phyloP scores from a whole-genome alignment of 2,329 filamentous ascomycete genomes.

The Ophiostoma perfectum region DNA sequence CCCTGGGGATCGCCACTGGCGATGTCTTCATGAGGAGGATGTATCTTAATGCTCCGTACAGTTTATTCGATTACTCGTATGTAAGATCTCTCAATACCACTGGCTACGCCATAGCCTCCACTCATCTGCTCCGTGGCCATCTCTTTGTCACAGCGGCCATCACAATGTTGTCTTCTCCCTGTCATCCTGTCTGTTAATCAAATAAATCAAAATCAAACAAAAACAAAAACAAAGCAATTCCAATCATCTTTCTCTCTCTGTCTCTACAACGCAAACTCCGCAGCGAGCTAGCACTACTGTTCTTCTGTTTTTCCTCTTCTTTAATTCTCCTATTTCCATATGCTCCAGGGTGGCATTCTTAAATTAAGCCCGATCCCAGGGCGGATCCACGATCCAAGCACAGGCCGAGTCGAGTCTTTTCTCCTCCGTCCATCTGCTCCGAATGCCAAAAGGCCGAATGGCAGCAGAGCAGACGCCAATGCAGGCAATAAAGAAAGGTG shows the following conservation, averaged over 20 bases:
- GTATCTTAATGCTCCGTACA: neutral
- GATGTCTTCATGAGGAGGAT: neutral
- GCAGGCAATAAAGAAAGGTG: neutral
- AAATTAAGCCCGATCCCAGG: slow-evolving; percentile 4
- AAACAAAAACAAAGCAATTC: too few relatives aligned
- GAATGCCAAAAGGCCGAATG: too few relatives aligned
- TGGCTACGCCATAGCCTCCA: neutral
- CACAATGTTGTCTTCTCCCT: neutral
- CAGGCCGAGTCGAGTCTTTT: too few relatives aligned
- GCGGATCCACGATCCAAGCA: slow-evolving; percentile 11
- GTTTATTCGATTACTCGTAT: too few relatives aligned
- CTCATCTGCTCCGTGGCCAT: neutral
- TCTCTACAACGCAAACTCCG: too few relatives aligned
- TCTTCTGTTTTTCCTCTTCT: neutral
- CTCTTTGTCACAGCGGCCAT: slow-evolving; percentile 1
- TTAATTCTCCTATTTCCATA: neutral
- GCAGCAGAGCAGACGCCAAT: too few relatives aligned
- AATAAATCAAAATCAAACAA: too few relatives aligned
- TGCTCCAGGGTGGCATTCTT: neutral
- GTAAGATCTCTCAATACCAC: too few relatives aligned
- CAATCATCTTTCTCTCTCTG: neutral
- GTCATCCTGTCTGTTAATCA: too few relatives aligned
- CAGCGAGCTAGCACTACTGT: too few relatives aligned
- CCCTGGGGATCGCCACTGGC: neutral
- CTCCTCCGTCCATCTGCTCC: too few relatives aligned